phyloP scores from a whole-genome alignment of 495 filamentous ascomycete genomes.

The Hyaloscypha variabilis region DNA sequence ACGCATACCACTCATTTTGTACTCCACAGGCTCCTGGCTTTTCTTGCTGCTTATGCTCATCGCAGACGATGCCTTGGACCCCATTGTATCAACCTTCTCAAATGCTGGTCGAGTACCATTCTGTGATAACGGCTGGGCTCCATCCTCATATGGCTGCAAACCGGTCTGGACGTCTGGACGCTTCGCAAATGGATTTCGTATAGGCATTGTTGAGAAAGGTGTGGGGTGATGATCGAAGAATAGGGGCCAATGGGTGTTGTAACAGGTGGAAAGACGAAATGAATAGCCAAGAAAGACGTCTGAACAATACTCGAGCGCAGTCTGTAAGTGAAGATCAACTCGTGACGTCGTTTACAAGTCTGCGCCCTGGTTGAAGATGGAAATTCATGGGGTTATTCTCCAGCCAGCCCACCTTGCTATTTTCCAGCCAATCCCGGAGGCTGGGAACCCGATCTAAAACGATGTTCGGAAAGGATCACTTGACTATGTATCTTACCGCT shows the following conservation, averaged over 20 bases:
- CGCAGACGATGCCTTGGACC: conserved; percentile 58
- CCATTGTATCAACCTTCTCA: conserved; percentile 56
- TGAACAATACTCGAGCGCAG: background rate
- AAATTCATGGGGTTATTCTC: background rate
- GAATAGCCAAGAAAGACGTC: background rate
- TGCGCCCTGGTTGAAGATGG: background rate
- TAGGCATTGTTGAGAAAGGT: conserved; percentile 58
- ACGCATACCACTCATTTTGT: conserved; percentile 78
- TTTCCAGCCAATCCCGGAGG: background rate
- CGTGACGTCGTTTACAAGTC: background rate
- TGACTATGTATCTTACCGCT: background rate
- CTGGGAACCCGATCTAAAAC: background rate
- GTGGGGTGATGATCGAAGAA: conserved; percentile 5
- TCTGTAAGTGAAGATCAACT: background rate
- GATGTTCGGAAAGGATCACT: background rate
- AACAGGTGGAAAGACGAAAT: background rate
- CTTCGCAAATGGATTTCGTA: conserved; percentile 73
- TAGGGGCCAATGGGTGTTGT: background rate
- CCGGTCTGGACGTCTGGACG: conserved; percentile 52
- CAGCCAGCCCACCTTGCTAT: background rate
- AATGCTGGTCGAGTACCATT: conserved; percentile 50
- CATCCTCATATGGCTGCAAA: conserved; percentile 54
- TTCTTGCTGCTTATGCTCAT: conserved; percentile 63
- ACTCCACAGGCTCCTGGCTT: conserved; percentile 67
- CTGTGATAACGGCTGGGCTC: conserved; percentile 41